Evolutionary conservation across 2,329 filamentous ascomycete genomes (phyloP).

Genomic region (Clonostachys rhizophaga): DNA sequence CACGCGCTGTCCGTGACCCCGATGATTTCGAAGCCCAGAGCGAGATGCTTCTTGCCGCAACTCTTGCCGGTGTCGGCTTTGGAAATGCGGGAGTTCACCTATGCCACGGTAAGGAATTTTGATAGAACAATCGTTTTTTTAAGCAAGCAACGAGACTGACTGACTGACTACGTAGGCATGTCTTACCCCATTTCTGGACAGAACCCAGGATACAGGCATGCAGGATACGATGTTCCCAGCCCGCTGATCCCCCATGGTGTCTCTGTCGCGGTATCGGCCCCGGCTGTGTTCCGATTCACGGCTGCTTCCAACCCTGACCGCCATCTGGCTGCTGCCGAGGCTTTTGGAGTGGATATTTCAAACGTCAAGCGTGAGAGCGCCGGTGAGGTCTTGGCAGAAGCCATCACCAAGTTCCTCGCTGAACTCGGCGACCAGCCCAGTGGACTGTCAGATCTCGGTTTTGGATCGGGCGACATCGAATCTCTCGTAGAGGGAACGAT

Average conservation of each 20-base stretch:
- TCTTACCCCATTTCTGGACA: constrained; percentile 95
- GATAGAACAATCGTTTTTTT: neutral
- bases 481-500: constrained; percentile 89
- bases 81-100: constrained; percentile 95
- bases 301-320: constrained; percentile 87
- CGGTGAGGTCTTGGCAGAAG: constrained; percentile 82
- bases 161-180: constrained; percentile 57
- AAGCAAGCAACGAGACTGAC: neutral
- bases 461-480: constrained; percentile 70
- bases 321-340: constrained; percentile 83
- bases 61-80: constrained; percentile 91
- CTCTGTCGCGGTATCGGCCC: constrained; percentile 87
- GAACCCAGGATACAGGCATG: constrained; percentile 83
- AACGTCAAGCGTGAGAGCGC: constrained; percentile 87
- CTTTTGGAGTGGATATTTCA: constrained; percentile 83
- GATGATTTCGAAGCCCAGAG: constrained; percentile 90
- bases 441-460: constrained; percentile 80
- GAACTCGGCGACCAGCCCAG: constrained; percentile 85
- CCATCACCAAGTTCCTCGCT: constrained; percentile 74
- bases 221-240: constrained; percentile 72
- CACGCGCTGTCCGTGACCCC: constrained; percentile 78
- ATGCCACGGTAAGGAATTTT: constrained; percentile 47
- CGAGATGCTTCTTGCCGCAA: constrained; percentile 93
- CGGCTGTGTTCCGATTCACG: constrained; percentile 92
- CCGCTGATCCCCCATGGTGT: constrained; percentile 95